Percentiles rank a stretch among this genome's conserved stretches.
These are phyloP conservation scores for Floccularia luteovirens DNA, from an alignment of 768 basidiomycete genomes.

Conservation along the genomic window DNA sequence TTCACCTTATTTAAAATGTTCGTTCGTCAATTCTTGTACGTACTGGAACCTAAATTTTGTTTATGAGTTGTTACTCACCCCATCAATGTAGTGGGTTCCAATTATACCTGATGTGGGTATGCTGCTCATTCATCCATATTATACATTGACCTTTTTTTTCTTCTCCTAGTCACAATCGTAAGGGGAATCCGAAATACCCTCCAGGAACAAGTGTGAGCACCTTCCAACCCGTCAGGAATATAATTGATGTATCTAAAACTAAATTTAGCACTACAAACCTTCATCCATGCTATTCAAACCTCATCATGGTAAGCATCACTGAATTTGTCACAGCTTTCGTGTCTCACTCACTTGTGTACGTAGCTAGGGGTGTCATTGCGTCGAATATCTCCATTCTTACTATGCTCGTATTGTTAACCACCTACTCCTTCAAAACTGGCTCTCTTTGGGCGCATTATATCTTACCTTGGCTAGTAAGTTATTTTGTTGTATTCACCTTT, in stretches of 20 bases:
- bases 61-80: slow-evolving; percentile 1
- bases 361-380: slow-evolving; percentile 27
- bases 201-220: slow-evolving; percentile 32
- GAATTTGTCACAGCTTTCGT: neutral
- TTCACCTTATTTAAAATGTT: slow-evolving; percentile 43
- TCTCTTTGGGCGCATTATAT: slow-evolving; percentile 34
- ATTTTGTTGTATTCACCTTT: neutral
- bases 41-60: slow-evolving; percentile 3
- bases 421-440: slow-evolving; percentile 20
- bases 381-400: slow-evolving; percentile 32
- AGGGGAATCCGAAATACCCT: slow-evolving; percentile 39
- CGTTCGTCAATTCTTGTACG: slow-evolving; percentile 41
- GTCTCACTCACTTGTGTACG: neutral
- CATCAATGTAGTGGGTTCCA: slow-evolving; percentile 28
- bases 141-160: neutral
- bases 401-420: slow-evolving; percentile 27
- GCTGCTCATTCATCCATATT: neutral
- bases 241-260: slow-evolving; percentile 1
- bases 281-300: slow-evolving; percentile 37
- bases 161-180: slow-evolving; percentile 28
- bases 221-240: neutral
- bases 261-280: slow-evolving; percentile 31
- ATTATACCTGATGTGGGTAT: slow-evolving; percentile 33
- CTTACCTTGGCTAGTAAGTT: slow-evolving; percentile 40
- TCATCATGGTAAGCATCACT: slow-evolving; percentile 27